Percentiles rank a stretch among this genome's conserved stretches.
phyloP scores from a whole-genome alignment of 495 filamentous ascomycete genomes.

The Xylaria venustula region DNA sequence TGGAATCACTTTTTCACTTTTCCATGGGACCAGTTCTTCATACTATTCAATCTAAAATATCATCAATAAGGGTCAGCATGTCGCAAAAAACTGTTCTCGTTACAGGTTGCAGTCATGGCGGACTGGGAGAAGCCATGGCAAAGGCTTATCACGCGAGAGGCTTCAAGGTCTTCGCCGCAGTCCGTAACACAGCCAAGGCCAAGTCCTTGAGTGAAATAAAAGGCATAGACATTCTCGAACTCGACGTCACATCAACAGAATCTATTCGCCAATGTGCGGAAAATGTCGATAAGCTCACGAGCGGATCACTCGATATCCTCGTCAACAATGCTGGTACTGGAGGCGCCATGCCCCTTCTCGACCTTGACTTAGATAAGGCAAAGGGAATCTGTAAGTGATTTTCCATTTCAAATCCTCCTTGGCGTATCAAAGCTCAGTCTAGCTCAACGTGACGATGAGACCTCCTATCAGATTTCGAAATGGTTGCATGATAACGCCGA shows the following conservation, averaged over 20 bases:
- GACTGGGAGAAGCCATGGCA: constrained; percentile 44
- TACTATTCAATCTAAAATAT: no score
- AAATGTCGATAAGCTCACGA: constrained; percentile 26
- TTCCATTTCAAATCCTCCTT: no score
- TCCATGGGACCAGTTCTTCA: no score
- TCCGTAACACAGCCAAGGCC: constrained; percentile 42
- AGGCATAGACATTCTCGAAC: constrained; percentile 28
- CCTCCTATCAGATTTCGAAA: no score
- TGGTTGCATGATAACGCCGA: no score
- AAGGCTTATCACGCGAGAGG: constrained; percentile 34
- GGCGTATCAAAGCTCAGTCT: no score
- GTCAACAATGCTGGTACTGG: constrained; percentile 50
- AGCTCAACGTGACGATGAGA: no score
- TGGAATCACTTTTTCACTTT: no score
- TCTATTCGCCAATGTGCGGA: constrained; percentile 25
- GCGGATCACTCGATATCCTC: constrained; percentile 42
- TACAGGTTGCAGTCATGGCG: constrained; percentile 47
- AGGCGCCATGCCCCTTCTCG: constrained; percentile 37
- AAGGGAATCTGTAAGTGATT: constrained; percentile 47
- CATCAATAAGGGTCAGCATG: neutral
- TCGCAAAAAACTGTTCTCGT: constrained; percentile 31
- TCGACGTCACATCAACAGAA: constrained; percentile 35
- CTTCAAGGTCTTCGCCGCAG: constrained; percentile 45
- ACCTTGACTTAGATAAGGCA: constrained; percentile 40
- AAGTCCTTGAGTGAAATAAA: constrained; percentile 16